Conservation (phyloP, 257 asterid genomes). For the Lavandula angustifolia region DNA sequence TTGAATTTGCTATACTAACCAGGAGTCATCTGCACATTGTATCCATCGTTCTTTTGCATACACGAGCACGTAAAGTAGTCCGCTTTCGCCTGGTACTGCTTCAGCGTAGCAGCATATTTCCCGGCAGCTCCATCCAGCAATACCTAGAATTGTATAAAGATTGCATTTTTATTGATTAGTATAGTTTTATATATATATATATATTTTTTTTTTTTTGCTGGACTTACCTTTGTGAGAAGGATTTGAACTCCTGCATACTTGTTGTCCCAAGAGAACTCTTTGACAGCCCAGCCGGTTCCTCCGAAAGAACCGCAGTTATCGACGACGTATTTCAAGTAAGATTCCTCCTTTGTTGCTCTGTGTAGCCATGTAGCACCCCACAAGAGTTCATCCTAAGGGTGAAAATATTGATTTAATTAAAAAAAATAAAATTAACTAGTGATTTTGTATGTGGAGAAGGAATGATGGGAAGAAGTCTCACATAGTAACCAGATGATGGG, state of each 20-base stretch:
- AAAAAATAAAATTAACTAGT: neutral
- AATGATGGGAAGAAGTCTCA: constrained; percentile 32
- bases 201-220: neutral
- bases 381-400: constrained; percentile 69
- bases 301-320: constrained; percentile 71
- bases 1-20: constrained; percentile 43
- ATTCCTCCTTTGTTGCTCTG: constrained; percentile 68
- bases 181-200: no score
- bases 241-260: constrained; percentile 89
- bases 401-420: neutral
- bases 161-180: no score
- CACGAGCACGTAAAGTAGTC: constrained; percentile 81
- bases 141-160: constrained; percentile 29
- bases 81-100: constrained; percentile 77
- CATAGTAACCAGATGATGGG: constrained; percentile 63
- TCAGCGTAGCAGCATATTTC: constrained; percentile 52
- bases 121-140: constrained; percentile 73
- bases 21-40: constrained; percentile 68
- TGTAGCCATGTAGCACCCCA: constrained; percentile 95
- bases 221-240: constrained; percentile 65
- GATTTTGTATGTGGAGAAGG: neutral
- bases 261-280: constrained; percentile 91
- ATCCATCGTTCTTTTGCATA: constrained; percentile 77
- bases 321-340: constrained; percentile 65
- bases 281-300: constrained; percentile 89